These are phyloP conservation scores for Brassica juncea DNA, from an alignment of 345 rosid genomes.

Conservation along the genomic window DNA sequence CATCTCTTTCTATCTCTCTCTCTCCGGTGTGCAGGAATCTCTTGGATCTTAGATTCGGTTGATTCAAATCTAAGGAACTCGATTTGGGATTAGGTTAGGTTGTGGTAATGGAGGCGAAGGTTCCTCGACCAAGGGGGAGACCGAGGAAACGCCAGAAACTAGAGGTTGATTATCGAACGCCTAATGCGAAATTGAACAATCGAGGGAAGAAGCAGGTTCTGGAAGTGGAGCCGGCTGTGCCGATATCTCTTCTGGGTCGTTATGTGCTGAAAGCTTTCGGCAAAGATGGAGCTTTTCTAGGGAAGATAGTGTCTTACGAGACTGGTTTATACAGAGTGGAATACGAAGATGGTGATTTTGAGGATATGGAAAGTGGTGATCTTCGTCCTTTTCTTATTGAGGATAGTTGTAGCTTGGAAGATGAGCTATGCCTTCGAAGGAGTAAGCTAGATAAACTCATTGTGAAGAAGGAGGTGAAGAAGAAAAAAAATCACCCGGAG, in stretches of 20 bases:
- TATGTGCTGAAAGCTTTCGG: slow-evolving; percentile 73
- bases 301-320: slow-evolving; percentile 72
- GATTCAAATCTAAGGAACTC: not conserved
- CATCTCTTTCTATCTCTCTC: not conserved
- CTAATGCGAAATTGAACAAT: slow-evolving; percentile 10
- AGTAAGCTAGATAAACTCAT: slow-evolving; percentile 54
- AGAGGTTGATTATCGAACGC: slow-evolving; percentile 42
- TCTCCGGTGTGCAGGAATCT: no score
- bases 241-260: slow-evolving; percentile 66
- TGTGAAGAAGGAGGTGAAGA: slow-evolving; percentile 44
- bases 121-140: slow-evolving; percentile 65
- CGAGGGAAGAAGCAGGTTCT: slow-evolving; percentile 50
- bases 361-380: slow-evolving; percentile 73
- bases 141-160: slow-evolving; percentile 65
- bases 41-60: not conserved
- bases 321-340: slow-evolving; percentile 79
- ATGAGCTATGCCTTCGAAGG: slow-evolving; percentile 54
- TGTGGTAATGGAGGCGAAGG: slow-evolving; percentile 55
- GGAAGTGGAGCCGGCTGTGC: slow-evolving; percentile 48
- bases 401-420: slow-evolving; percentile 48
- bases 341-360: slow-evolving; percentile 86
- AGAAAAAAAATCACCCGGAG: slow-evolving; percentile 17
- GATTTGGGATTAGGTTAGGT: not conserved
- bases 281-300: slow-evolving; percentile 53
- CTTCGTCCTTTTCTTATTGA: slow-evolving; percentile 56